Base-by-base conservation (phyloP, 2,329 filamentous ascomycete species). In the Colletotrichum neosansevieriae region DNA sequence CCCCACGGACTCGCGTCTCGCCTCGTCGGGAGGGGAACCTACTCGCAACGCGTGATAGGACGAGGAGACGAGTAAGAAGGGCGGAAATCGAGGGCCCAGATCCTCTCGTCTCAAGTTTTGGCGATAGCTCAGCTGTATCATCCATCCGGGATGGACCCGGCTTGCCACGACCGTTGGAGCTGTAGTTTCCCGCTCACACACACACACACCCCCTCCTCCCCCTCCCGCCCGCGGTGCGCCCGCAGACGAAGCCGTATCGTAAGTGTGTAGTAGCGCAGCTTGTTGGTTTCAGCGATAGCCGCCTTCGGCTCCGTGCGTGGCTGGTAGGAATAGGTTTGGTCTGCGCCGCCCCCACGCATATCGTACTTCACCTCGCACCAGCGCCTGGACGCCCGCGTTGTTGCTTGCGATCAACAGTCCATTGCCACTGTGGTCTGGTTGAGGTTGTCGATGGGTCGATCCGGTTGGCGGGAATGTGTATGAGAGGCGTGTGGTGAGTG, bases 101-200 rank as follows among this genome's bases (percentile, higher is more conserved):
- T 38, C 6, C 29, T 24, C 36, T 38, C 36, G 36, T 38, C 32
- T n/a, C 51, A 34, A 45, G 42, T 45, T n/a, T 11, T 5, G 6
- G 32, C 32, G 6, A 29, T 7, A 34, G 3, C 51, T n/a, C n/a
- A 17, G 13, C 47, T 38, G 17, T 36, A 12, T 29, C n/a, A 34
- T 17, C n/a, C 3, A 10, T 38, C 51, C 17, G 34, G 51, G 51
- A 54, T 54, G 51, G 34, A 54, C 51, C 51, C 34, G 34, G 51
- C 17, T 38, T 21, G 15, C 15, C 9, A 19, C 9, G 42, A 38
- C 36, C 36, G 36, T 38, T 15, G 36, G 11, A 13, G 9, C 42
- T 45, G 12, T n/a, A 3, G 15, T n/a, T 45, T 45, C 42, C 42
- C 42, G 42, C 42, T 45, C 42, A 19, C 42, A 45, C 42, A 10